Evolutionary conservation across 2,329 filamentous ascomycete genomes (phyloP).

Genomic region (Exophiala xenobiotica): DNA sequence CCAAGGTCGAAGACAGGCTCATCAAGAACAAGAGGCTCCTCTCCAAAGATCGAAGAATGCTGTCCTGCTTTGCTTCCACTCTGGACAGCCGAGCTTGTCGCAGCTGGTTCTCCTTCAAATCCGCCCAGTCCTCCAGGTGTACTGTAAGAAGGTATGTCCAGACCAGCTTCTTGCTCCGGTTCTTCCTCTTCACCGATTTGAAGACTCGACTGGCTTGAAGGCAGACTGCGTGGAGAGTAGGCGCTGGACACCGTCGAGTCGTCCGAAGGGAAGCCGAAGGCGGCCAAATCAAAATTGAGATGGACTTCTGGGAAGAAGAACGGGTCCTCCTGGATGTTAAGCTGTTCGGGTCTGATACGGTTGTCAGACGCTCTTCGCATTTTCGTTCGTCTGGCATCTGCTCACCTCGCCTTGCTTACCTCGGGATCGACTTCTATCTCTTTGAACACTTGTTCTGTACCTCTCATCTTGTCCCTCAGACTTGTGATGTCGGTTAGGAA

Average conservation of each 20-base stretch:
- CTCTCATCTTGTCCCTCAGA: slow-evolving; percentile 70
- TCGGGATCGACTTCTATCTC: slow-evolving; percentile 65
- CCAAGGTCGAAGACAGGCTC: slow-evolving; percentile 63
- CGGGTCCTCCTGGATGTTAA: slow-evolving; percentile 79
- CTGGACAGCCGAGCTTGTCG: slow-evolving; percentile 40
- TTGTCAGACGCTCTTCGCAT: neutral
- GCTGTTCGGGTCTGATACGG: slow-evolving; percentile 64
- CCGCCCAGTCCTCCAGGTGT: slow-evolving; percentile 40
- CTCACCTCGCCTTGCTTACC: slow-evolving; percentile 70
- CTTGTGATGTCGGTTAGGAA: slow-evolving; percentile 77
- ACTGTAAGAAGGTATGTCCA: slow-evolving; percentile 52
- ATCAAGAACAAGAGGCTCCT: slow-evolving; percentile 46
- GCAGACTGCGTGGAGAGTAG: slow-evolving; percentile 15
- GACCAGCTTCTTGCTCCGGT: slow-evolving; percentile 32
- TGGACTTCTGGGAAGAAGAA: slow-evolving; percentile 69
- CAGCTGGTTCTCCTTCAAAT: slow-evolving; percentile 44
- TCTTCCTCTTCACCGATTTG: slow-evolving; percentile 30
- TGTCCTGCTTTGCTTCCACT: slow-evolving; percentile 35
- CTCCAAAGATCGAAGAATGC: slow-evolving; percentile 35
- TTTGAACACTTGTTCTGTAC: slow-evolving; percentile 60
- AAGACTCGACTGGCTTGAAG: slow-evolving; percentile 36
- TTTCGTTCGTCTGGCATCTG: slow-evolving; percentile 9
- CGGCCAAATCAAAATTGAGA: slow-evolving; percentile 55
- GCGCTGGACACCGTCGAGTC: slow-evolving; percentile 36
- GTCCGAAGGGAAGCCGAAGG: slow-evolving; percentile 41